Conservation (phyloP, 768 basidiomycete genomes). For the Psilocybe cyanescens region DNA sequence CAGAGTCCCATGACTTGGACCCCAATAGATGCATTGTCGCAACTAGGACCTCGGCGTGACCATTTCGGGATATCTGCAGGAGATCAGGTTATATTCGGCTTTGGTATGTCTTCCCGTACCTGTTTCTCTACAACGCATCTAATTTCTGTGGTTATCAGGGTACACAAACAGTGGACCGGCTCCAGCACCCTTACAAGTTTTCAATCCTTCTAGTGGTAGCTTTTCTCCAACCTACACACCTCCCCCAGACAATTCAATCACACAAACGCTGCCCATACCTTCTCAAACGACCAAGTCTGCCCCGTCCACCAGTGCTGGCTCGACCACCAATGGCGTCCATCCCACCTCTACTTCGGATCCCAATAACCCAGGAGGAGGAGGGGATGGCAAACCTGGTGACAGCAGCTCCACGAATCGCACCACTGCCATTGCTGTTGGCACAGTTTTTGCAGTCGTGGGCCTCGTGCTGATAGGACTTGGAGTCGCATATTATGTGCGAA, state of each 20-base stretch:
- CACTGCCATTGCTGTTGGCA: slow-evolving; percentile 63
- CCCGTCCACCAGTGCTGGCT: neutral
- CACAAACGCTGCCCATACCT: slow-evolving; percentile 37
- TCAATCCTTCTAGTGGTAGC: slow-evolving; percentile 43
- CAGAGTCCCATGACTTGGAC: slow-evolving; percentile 66
- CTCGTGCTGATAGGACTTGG: slow-evolving; percentile 47
- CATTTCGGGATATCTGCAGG: slow-evolving; percentile 72
- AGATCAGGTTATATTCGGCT: slow-evolving; percentile 72
- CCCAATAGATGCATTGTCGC: slow-evolving; percentile 48
- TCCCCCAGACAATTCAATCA: slow-evolving; percentile 21
- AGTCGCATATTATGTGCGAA: slow-evolving; percentile 49
- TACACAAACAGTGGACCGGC: slow-evolving; percentile 56
- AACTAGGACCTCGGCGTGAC: slow-evolving; percentile 69
- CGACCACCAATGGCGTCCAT: slow-evolving; percentile 10
- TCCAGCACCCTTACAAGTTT: slow-evolving; percentile 58
- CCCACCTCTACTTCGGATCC: slow-evolving; percentile 28
- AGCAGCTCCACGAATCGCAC: slow-evolving; percentile 26
- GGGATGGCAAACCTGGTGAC: slow-evolving; percentile 20
- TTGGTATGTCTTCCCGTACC: slow-evolving; percentile 52
- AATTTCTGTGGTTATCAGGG: slow-evolving; percentile 33
- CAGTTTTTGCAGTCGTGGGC: slow-evolving; percentile 62
- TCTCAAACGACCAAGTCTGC: slow-evolving; percentile 29
- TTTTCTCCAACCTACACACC: slow-evolving; percentile 48
- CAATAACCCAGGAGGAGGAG: slow-evolving; percentile 11
- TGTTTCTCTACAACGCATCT: neutral